Evolutionary conservation across 305 asterid genomes (phyloP).

Genomic region (Plantago rigida): DNA sequence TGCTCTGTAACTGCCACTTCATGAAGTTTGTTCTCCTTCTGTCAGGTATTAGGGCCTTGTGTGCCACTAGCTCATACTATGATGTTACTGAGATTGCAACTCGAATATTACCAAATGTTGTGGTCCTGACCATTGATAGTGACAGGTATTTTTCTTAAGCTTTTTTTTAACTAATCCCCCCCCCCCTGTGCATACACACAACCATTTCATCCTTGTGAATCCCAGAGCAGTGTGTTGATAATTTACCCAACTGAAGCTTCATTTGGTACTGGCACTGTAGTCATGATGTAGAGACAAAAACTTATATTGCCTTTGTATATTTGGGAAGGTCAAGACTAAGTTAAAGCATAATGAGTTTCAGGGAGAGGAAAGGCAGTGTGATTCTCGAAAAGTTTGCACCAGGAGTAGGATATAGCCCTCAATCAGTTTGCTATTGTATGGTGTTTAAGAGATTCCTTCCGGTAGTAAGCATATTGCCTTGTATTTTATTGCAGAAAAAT

Average conservation of each 20-base stretch:
- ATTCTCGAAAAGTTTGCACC: no score
- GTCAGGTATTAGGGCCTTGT: slow-evolving; percentile 87
- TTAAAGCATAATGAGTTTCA: not conserved
- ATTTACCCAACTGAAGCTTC: no score
- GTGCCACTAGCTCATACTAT: slow-evolving; percentile 89
- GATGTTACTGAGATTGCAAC: slow-evolving; percentile 91
- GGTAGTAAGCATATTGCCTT: no score
- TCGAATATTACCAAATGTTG: slow-evolving; percentile 79
- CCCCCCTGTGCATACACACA: no score
- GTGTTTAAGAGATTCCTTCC: no score
- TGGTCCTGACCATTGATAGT: slow-evolving; percentile 84
- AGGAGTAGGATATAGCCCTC: no score
- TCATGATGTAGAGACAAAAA: not conserved
- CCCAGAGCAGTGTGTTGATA: no score
- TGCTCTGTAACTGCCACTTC: not conserved
- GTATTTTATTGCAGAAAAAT: no score
- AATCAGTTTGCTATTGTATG: no score
- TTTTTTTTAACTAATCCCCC: not conserved
- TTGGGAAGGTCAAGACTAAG: not conserved
- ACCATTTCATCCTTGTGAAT: no score
- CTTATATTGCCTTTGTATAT: not conserved
- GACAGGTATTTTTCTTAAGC: slow-evolving; percentile 55
- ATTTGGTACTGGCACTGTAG: no score
- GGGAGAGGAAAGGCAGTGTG: not conserved
- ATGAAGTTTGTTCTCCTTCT: slow-evolving; percentile 24